Base-by-base conservation (phyloP, 257 asterid species). In the Nicotiana knightiana region DNA sequence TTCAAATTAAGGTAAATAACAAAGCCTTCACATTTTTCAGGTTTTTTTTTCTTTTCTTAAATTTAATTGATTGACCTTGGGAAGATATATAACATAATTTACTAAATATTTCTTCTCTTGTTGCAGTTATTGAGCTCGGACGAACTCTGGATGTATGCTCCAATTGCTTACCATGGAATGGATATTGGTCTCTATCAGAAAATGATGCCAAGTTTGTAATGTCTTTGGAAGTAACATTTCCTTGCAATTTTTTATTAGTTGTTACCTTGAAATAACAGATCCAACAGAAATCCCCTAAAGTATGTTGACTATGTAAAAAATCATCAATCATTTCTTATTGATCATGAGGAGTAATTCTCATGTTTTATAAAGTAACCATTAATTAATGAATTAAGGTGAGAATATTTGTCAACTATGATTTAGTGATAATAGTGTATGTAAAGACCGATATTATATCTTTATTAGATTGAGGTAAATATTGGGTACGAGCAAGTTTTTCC, bases 101-200 rank as follows among this genome's bases (percentile, higher is more conserved):
- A 71, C 3, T 71, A 71, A 24, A 24, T 71, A 28, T 75, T 28
- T 51, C 9, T 5, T 33, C 18, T 37, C 26, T 13, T 73, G 16
- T 59, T 82, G 85, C 92, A 95, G 99, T 85, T 95, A 83, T 86
- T 95, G 81, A 92, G 99, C 85, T 92, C 99, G 6, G 97, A 95
- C 85, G 97, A 95, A 24, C 63, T 65, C 84, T 95, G 99, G 99
- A 95, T 95, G 99, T 95, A 91, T 90, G 98, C 99, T 48, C 99
- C 99, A 24, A 88, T 93, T 67, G 97, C 95, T 75, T 90, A 93
- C 88, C 92, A 92, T 70, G 99, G 98, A 83, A 91, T 93, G 90
- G 97, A 93, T 83, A 88, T 92, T 5, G 97, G 94, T 3, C 80
- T 88, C 58, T 91, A 85, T 62, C 89, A 90, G 71, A 89, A 85